Base-by-base conservation (phyloP, 495 filamentous ascomycete genomes). In the Aspergillus cavernicola region DNA sequence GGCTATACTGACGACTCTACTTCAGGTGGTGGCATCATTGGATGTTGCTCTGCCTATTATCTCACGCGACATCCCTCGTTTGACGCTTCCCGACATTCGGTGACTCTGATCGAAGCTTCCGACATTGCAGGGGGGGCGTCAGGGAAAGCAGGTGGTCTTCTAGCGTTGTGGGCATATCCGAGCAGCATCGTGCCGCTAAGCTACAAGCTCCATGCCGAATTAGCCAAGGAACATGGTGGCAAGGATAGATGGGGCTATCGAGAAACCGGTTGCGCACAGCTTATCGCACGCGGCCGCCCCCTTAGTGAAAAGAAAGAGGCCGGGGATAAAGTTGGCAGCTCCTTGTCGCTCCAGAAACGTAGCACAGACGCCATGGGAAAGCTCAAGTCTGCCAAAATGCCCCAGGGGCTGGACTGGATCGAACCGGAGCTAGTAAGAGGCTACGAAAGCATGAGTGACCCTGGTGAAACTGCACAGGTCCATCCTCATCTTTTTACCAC, bases 81-180 rank as follows among this genome's bases (percentile, higher is more conserved):
- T 70, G 79, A 93, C 65, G 82, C 88, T 19, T 65, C 77, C 6
- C 78, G 82, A 29, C 87, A 96, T 64, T 85, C 74, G 45, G 83
- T 98, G 56, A 96, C 87, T 11, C 82, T 98, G 28, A 76, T 98
- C 55, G 93, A 98, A 77, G 91, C 93, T 1, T 84, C 84, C 12
- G 80, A 86, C 35, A 89, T 97, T 56, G 93, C 93, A 13, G 86
- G 91, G 10, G 92, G 88, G 20, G 93, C 93, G 35, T 96, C 90
- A 20, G 93, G 93, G 7, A 98, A 98, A 74, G 93, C 93, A 1
- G 93, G 93, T 4, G 93, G 93, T 1, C 79, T 98, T 11, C 75
- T 98, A 15, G 93, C 85, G 1, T 76, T 91, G 35, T 98, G 93
- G 93, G 93, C 93, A 10, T 96, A 97, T 62, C 93, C 93, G 1